phyloP scores from a whole-genome alignment of 257 asterid species.

The Ehretia macrophylla region DNA sequence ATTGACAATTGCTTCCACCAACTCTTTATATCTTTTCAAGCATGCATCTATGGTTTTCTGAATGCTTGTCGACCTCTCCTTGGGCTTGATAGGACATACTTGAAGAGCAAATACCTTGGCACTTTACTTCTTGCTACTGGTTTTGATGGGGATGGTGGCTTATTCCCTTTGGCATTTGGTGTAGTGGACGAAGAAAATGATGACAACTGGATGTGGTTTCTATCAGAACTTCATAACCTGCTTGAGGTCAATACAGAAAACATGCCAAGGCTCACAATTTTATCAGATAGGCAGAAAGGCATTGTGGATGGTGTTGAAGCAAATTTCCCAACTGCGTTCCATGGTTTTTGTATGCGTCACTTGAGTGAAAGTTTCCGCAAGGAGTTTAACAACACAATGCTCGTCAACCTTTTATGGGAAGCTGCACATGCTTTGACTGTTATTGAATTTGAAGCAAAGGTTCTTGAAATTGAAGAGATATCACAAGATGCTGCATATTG shows the following conservation, averaged over 20 bases:
- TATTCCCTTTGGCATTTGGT: slow-evolving; percentile 91
- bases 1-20: slow-evolving; percentile 80
- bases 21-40: slow-evolving; percentile 82
- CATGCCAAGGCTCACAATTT: slow-evolving; percentile 92
- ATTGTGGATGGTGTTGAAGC: slow-evolving; percentile 83
- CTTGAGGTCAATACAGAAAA: slow-evolving; percentile 86
- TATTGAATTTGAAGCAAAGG: slow-evolving; percentile 65
- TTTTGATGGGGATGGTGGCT: slow-evolving; percentile 90
- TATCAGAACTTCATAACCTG: slow-evolving; percentile 83
- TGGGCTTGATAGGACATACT: slow-evolving; percentile 80
- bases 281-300: slow-evolving; percentile 85
- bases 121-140: slow-evolving; percentile 90
- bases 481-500: slow-evolving; percentile 92
- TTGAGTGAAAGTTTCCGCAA: slow-evolving; percentile 83
- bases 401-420: slow-evolving; percentile 83
- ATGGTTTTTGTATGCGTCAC: slow-evolving; percentile 92
- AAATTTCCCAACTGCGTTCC: slow-evolving; percentile 90
- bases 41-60: slow-evolving; percentile 78
- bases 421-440: slow-evolving; percentile 84
- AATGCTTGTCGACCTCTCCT: slow-evolving; percentile 94
- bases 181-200: slow-evolving; percentile 92
- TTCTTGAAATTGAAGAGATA: slow-evolving; percentile 75
- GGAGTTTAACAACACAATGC: slow-evolving; percentile 82
- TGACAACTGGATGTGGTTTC: slow-evolving; percentile 98
- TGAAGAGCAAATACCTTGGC: slow-evolving; percentile 86